These are phyloP conservation scores for Boletus rufocinnamomeus DNA, from an alignment of 768 basidiomycete species.

Conservation along the genomic window DNA sequence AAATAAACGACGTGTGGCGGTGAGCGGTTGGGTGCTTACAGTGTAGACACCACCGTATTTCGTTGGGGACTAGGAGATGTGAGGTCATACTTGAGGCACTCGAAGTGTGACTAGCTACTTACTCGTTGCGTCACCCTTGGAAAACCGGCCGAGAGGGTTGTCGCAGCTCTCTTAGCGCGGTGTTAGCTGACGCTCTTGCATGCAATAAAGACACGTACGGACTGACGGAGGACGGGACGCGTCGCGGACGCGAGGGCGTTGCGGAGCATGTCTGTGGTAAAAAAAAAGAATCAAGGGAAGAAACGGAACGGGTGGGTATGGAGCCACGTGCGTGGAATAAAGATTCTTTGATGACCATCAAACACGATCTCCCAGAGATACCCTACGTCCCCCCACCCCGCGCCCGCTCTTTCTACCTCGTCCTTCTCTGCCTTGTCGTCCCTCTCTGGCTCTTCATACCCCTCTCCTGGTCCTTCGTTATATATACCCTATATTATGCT, in stretches of 20 bases:
- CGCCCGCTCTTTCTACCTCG: conserved; percentile 56
- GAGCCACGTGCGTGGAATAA: background rate
- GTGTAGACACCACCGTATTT: conserved; percentile 95
- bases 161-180: conserved; percentile 59
- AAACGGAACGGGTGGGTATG: conserved; percentile 23
- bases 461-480: conserved; percentile 63
- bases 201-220: conserved; percentile 44
- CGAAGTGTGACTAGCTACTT: conserved; percentile 33
- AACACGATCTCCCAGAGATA: conserved; percentile 34
- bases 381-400: conserved; percentile 42
- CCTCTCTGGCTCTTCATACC: conserved; percentile 68
- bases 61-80: conserved; percentile 63
- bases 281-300: conserved; percentile 36
- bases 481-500: conserved; percentile 47
- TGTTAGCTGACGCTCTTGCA: conserved; percentile 2
- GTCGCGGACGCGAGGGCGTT: conserved; percentile 57
- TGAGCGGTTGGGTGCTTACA: conserved; percentile 44
- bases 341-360: conserved; percentile 2
- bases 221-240: conserved; percentile 53
- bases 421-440: conserved; percentile 53
- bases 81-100: conserved; percentile 6
- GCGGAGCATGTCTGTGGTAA: conserved; percentile 54
- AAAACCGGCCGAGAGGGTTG: conserved; percentile 77
- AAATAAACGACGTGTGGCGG: conserved; percentile 24
- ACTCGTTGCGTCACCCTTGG: conserved; percentile 75